Percentiles rank a stretch among this genome's conserved stretches.
Conservation (phyloP, 2,329 filamentous ascomycete species). For the Tympanopsis confertula region DNA sequence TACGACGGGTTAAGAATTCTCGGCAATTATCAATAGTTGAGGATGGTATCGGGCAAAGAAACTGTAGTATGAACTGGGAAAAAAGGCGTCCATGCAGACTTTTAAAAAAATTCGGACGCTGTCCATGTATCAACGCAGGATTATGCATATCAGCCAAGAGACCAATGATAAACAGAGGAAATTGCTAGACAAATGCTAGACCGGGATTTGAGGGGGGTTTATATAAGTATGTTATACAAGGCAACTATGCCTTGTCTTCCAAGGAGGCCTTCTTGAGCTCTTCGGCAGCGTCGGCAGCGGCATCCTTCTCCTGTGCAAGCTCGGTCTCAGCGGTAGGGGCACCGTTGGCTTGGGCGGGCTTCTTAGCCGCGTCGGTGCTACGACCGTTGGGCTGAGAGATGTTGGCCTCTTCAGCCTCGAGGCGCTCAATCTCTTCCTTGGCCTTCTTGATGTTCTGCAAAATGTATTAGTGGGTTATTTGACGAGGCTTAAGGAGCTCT, state of each 20-base stretch:
- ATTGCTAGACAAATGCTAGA: too few species aligned
- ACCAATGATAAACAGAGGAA: too few species aligned
- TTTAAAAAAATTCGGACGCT: too few species aligned
- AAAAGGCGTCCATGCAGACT: too few species aligned
- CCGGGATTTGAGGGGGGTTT: too few species aligned
- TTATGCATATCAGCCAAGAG: too few species aligned
- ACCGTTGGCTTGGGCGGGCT: conserved; percentile 18
- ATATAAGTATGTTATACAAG: too few species aligned
- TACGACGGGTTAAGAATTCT: too few species aligned
- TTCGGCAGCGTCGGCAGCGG: conserved; percentile 39
- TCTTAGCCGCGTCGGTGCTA: conserved; percentile 1
- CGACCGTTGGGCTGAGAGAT: background rate
- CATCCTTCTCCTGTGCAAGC: conserved; percentile 26
- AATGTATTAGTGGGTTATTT: conserved; percentile 8
- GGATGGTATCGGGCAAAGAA: too few species aligned
- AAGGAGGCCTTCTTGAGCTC: conserved; percentile 39
- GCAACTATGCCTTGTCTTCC: conserved; percentile 31
- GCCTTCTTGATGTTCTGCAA: conserved; percentile 88
- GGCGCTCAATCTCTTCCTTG: conserved; percentile 83
- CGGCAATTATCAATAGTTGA: too few species aligned
- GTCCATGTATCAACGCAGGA: too few species aligned
- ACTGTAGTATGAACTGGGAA: too few species aligned
- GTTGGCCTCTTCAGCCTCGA: conserved; percentile 60
- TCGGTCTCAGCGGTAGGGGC: conserved; percentile 11
- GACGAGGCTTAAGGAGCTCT: conserved; percentile 11